Conservation (phyloP, 1,284 basidiomycete genomes). For the Waitea zeae region DNA sequence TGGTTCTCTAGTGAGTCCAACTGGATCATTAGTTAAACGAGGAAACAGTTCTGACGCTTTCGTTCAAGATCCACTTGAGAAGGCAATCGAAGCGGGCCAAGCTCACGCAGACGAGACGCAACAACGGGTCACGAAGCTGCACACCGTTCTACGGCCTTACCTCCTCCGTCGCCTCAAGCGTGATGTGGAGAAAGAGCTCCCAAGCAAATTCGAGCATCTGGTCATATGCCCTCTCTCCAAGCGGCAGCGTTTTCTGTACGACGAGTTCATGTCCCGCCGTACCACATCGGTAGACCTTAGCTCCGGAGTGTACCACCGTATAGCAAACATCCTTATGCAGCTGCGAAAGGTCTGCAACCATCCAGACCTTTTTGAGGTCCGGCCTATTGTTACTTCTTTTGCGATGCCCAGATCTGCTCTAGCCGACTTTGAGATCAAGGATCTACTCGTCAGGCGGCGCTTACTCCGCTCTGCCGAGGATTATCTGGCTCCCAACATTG, state of each 20-base stretch:
- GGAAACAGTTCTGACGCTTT: neutral
- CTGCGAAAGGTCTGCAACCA: conserved; percentile 92
- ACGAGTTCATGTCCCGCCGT: conserved; percentile 93
- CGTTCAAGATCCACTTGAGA: conserved; percentile 71
- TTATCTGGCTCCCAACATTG: no score
- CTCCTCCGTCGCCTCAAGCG: conserved; percentile 88
- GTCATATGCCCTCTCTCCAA: conserved; percentile 87
- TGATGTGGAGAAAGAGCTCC: conserved; percentile 93
- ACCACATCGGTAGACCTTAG: conserved; percentile 77
- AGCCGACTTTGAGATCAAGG: conserved; percentile 79
- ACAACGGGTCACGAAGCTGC: conserved; percentile 79
- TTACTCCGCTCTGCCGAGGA: conserved; percentile 34
- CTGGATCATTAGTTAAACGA: neutral
- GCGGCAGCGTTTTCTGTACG: conserved; percentile 91
- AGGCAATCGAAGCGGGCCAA: conserved; percentile 81
- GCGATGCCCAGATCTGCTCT: conserved; percentile 70
- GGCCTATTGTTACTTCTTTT: conserved; percentile 88
- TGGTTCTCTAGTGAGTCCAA: conserved; percentile 88
- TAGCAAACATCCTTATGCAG: conserved; percentile 97
- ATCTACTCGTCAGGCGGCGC: conserved; percentile 65
- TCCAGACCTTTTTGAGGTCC: conserved; percentile 89
- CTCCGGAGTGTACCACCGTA: conserved; percentile 78
- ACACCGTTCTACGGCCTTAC: conserved; percentile 86
- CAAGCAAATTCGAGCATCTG: conserved; percentile 90
- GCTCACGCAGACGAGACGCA: conserved; percentile 71